Base-by-base conservation (phyloP, 768 basidiomycete species). In the Lactarius pseudohatsudake region DNA sequence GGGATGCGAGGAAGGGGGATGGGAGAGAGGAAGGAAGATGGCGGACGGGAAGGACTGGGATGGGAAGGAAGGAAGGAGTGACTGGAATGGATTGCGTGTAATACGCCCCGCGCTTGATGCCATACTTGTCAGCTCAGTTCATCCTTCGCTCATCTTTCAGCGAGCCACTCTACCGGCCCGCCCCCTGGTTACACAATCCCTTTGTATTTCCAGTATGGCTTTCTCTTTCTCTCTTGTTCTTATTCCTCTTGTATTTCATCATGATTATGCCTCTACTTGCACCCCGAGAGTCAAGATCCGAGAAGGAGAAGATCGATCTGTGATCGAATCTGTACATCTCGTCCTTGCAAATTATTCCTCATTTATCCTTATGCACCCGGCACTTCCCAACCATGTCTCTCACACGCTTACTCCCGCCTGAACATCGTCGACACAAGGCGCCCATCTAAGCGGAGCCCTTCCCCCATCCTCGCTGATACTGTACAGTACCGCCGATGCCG, bases 71-170 rank as follows among this genome's bases (percentile, higher is more conserved):
- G 20, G 57, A 34, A 26, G 36, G 30, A 28, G 5, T 50, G 50
- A 26, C 50, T 15, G 50, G 50, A 28, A 9, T 47, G 55, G 56
- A 30, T 57, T 30, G 22, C 4, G 50, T 26, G 50, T 53, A 53
- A 53, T 26, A n/a, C 22, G 50, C 50, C 50, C 47, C 50, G 22
- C 50, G 26, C 50, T 13, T 53, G 26, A 22, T 26, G 50, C 50
- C 50, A 53, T 53, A 50, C 47, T 50, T 53, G 50, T 53, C 50
- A 53, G 50, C 50, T 53, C 50, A 53, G 50, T 28, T 53, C 50
- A 26, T 50, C 47, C 11, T 13, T 11, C n/a, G 22, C 22, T 22
- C 45, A 47, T 4, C 38, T 16, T 40, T 40, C 38, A 40, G 45
- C 9, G 47, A 22, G 50, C 50, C 50, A 26, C 22, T 7, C 50